Evolutionary conservation across 202 grass and related monocot genomes (phyloP).

Genomic region (Carex arenaria): DNA sequence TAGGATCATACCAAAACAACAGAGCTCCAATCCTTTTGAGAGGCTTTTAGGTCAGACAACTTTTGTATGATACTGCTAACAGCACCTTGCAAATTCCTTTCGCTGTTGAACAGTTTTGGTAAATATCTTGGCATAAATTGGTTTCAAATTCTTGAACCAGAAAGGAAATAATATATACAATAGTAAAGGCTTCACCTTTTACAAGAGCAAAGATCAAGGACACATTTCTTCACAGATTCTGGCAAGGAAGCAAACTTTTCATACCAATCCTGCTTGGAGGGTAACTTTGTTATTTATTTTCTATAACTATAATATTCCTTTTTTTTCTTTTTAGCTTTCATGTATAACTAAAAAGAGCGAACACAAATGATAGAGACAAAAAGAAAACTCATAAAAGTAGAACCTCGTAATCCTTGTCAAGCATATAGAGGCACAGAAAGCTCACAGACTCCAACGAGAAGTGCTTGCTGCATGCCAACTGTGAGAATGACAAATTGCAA

Average conservation of each 20-base stretch:
- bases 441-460: constrained; percentile 69
- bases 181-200: constrained; percentile 36
- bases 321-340: neutral
- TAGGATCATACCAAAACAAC: constrained; percentile 56
- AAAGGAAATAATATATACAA: constrained; percentile 6
- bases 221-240: constrained; percentile 32
- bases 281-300: constrained; percentile 8
- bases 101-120: constrained; percentile 29
- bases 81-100: constrained; percentile 33
- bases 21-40: constrained; percentile 59
- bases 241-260: constrained; percentile 50
- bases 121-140: constrained; percentile 5
- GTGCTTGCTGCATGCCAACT: constrained; percentile 90
- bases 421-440: constrained; percentile 59
- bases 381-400: constrained; percentile 5
- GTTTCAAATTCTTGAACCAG: neutral
- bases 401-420: constrained; percentile 68
- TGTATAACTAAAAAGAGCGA: neutral
- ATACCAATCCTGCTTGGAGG: constrained; percentile 39
- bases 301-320: neutral
- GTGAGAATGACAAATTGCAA: constrained; percentile 22
- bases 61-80: constrained; percentile 32
- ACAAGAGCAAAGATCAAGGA: constrained; percentile 61
- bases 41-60: constrained; percentile 48
- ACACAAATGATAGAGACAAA: constrained; percentile 10